Evolutionary conservation across 257 asterid species (phyloP).

Genomic region (Capsicum rhomboideum): DNA sequence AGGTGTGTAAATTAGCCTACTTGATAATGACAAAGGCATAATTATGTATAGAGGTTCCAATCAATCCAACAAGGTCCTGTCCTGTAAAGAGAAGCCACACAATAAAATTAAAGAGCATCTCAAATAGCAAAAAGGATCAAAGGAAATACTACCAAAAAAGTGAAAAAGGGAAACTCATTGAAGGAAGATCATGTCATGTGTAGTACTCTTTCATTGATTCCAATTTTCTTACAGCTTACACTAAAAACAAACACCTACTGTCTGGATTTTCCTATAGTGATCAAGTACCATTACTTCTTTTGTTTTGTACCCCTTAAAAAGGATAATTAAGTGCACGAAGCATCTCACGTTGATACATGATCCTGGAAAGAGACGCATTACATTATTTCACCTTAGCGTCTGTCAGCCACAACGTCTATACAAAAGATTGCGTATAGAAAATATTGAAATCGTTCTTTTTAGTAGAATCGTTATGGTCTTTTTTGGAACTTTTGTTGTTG

Average conservation of each 20-base stretch:
- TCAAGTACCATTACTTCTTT: not conserved
- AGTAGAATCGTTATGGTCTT: not conserved
- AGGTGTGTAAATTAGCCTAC: not conserved
- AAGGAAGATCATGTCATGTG: not conserved
- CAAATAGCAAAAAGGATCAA: not conserved
- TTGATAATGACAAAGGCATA: not conserved
- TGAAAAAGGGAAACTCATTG: not conserved
- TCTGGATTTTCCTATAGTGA: not conserved
- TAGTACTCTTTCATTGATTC: not conserved
- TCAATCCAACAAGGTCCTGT: not conserved
- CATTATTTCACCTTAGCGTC: not conserved
- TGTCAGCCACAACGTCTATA: not conserved
- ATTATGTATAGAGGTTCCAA: not conserved
- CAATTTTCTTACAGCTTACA: not conserved
- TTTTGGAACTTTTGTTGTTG: too few relatives aligned
- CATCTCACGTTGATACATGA: rapidly evolving
- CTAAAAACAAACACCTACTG: not conserved
- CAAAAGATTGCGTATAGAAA: not conserved
- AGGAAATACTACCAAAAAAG: not conserved
- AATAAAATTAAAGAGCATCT: not conserved
- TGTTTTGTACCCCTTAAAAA: not conserved
- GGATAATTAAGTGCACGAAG: not conserved
- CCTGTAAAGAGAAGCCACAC: not conserved
- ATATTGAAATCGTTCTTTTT: too few relatives aligned
- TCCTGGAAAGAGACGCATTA: not conserved